Evolutionary conservation across 495 filamentous ascomycete species (phyloP).

Genomic region (Neurospora hispaniola): DNA sequence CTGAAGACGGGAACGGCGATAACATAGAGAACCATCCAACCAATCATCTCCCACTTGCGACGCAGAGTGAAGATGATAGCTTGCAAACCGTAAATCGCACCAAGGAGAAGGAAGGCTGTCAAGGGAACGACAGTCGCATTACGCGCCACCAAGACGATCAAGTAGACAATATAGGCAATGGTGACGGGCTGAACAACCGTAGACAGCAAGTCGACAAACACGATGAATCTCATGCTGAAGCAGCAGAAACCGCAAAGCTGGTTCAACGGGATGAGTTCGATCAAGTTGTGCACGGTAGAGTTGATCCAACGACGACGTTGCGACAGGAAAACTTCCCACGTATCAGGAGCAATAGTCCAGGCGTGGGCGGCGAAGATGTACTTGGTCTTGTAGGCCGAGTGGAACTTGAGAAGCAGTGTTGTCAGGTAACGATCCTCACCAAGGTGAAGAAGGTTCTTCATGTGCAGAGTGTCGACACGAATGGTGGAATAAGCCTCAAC

Average conservation of each 20-base stretch:
- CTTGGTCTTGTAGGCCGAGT: slow-evolving; percentile 94
- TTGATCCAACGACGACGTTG: slow-evolving; percentile 99
- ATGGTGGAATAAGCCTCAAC: slow-evolving; percentile 80
- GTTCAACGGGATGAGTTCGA: slow-evolving; percentile 84
- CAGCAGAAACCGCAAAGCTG: slow-evolving; percentile 99
- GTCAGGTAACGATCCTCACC: slow-evolving; percentile 95
- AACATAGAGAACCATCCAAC: slow-evolving; percentile 97
- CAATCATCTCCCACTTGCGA: slow-evolving; percentile 98
- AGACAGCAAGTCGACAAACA: slow-evolving; percentile 86
- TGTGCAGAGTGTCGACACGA: slow-evolving; percentile 94
- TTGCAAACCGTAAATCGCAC: slow-evolving; percentile 91
- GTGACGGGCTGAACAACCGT: slow-evolving; percentile 89
- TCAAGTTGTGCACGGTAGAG: slow-evolving; percentile 95
- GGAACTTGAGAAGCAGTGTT: slow-evolving; percentile 85
- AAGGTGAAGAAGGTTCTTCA: slow-evolving; percentile 95
- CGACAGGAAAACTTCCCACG: slow-evolving; percentile 87
- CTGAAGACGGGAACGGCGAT: slow-evolving; percentile 87
- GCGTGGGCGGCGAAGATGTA: slow-evolving; percentile 87
- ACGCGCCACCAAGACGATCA: slow-evolving; percentile 61
- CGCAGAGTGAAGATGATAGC: slow-evolving; percentile 93
- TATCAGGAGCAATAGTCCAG: slow-evolving; percentile 92
- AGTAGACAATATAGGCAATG: slow-evolving; percentile 82
- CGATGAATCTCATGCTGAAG: slow-evolving; percentile 98
- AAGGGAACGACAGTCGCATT: slow-evolving; percentile 58
- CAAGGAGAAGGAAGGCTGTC: slow-evolving; percentile 80